phyloP scores from a whole-genome alignment of 768 basidiomycete genomes.

The Kondoa malvinella region DNA sequence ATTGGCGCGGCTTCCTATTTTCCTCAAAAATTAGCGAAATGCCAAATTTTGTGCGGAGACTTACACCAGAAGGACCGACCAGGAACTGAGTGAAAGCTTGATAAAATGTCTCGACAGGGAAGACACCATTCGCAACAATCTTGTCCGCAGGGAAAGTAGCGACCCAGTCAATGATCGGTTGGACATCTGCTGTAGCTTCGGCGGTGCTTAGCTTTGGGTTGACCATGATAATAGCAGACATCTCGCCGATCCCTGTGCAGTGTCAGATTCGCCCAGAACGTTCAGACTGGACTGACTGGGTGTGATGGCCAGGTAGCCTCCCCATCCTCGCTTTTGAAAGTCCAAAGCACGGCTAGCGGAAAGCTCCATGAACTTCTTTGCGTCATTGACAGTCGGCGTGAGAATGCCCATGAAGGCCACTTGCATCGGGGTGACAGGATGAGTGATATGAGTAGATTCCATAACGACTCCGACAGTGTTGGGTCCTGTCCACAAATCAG shows the following conservation, averaged over 20 bases:
- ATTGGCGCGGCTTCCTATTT: neutral
- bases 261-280: too few species aligned
- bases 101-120: neutral
- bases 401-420: neutral
- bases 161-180: neutral
- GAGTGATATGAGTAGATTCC: constrained; percentile 4
- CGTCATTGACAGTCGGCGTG: neutral
- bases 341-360: too few species aligned
- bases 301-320: neutral
- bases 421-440: neutral
- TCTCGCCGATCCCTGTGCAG: neutral
- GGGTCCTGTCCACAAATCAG: neutral
- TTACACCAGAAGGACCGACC: neutral
- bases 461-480: neutral
- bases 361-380: neutral
- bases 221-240: neutral
- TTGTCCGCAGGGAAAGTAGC: neutral
- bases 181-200: neutral
- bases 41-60: too few species aligned
- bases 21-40: too few species aligned
- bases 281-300: too few species aligned
- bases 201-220: neutral
- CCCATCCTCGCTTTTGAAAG: neutral
- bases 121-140: neutral
- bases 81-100: neutral